Conservation (phyloP, 2,329 filamentous ascomycete species). For the Aspergillus sp. region DNA sequence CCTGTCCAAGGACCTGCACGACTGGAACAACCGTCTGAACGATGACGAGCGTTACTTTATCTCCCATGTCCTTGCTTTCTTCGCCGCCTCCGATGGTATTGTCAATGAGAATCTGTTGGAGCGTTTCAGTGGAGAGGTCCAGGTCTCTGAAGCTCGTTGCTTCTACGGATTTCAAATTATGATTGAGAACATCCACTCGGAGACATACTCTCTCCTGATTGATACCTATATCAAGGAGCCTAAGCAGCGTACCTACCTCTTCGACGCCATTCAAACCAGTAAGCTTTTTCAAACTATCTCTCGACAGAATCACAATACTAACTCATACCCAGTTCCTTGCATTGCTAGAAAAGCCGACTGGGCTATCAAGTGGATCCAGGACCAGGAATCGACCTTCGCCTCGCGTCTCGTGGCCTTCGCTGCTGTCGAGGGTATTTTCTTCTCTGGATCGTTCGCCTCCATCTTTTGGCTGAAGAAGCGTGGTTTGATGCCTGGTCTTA, state of each 20-base stretch:
- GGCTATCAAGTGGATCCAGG: slow-evolving; percentile 90
- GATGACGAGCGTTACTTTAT: slow-evolving; percentile 98
- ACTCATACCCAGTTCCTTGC: slow-evolving; percentile 61
- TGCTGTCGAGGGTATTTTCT: slow-evolving; percentile 98
- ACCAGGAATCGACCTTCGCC: slow-evolving; percentile 88
- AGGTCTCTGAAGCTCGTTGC: slow-evolving; percentile 95
- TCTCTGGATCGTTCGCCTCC: slow-evolving; percentile 94
- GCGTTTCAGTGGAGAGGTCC: slow-evolving; percentile 93
- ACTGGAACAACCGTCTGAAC: slow-evolving; percentile 97
- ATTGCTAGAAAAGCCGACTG: slow-evolving; percentile 98
- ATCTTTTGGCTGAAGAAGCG: slow-evolving; percentile 99
- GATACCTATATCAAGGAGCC: slow-evolving; percentile 99
- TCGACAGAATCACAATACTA: slow-evolving; percentile 13
- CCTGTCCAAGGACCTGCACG: slow-evolving; percentile 95
- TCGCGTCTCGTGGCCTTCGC: slow-evolving; percentile 94
- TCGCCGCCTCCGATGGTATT: slow-evolving; percentile 95
- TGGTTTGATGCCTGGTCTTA: slow-evolving; percentile 94
- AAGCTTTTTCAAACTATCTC: slow-evolving; percentile 31
- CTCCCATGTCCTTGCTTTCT: slow-evolving; percentile 97
- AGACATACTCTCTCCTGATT: slow-evolving; percentile 98
- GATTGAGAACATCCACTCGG: slow-evolving; percentile 99
- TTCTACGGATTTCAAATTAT: slow-evolving; percentile 99
- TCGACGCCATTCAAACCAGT: slow-evolving; percentile 98
- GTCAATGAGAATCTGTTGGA: slow-evolving; percentile 99
- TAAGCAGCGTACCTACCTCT: slow-evolving; percentile 84